phyloP scores from a whole-genome alignment of 352 stramenopile species.

The Chrysophaeum taylorii region DNA sequence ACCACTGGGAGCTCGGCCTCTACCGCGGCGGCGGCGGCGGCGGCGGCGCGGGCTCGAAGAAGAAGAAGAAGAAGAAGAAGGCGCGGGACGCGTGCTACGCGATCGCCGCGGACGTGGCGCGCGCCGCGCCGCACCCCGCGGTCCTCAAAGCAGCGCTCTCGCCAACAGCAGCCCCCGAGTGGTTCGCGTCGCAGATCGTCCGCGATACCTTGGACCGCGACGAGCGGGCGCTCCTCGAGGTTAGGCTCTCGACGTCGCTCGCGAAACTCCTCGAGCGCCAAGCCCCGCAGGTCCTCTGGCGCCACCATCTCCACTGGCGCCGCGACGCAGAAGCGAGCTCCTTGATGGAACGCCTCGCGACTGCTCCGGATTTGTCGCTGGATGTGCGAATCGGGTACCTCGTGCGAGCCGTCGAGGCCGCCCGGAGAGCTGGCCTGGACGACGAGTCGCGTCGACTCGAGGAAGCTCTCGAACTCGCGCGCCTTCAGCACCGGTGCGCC shows the following conservation, averaged over 20 bases:
- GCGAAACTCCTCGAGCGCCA: neutral
- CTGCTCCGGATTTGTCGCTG: neutral
- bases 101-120: too few relatives aligned
- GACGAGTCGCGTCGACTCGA: neutral
- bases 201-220: neutral
- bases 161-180: too few relatives aligned
- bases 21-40: slow-evolving; percentile 5
- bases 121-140: too few relatives aligned
- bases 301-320: neutral
- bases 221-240: neutral
- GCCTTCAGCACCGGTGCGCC: slow-evolving; percentile 1
- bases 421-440: neutral
- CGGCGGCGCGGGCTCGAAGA: too few relatives aligned
- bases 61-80: too few relatives aligned
- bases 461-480: neutral
- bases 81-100: neutral
- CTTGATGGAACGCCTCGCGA: slow-evolving; percentile 5
- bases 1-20: slow-evolving; percentile 1
- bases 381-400: neutral
- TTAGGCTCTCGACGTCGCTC: neutral
- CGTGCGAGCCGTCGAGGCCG: neutral
- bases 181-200: too few relatives aligned
- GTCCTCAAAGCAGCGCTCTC: too few relatives aligned
- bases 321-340: neutral
- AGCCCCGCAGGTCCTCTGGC: slow-evolving; percentile 1